Conservation (phyloP, 805 yeast species). For the Yarrowia yakushimensis region DNA sequence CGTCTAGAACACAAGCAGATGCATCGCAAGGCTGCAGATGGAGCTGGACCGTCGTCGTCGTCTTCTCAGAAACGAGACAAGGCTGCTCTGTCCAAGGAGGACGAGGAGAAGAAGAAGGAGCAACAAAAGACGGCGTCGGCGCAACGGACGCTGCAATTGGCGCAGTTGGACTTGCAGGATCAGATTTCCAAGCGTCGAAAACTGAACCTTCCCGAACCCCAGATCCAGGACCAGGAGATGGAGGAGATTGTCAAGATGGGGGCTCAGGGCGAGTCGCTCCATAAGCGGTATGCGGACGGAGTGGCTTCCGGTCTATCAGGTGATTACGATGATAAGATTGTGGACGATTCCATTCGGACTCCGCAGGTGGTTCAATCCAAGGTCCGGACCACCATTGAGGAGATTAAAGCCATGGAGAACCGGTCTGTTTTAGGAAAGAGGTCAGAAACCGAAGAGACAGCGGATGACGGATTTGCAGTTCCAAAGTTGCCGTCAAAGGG, state of each 20-base stretch:
- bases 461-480: neutral
- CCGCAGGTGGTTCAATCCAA: conserved; percentile 39
- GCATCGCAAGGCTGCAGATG: conserved; percentile 36
- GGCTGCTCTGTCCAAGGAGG: conserved; percentile 25
- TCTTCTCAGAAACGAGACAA: conserved; percentile 27
- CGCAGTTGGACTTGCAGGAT: conserved; percentile 32
- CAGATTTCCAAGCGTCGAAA: conserved; percentile 42
- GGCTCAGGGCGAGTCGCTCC: conserved; percentile 29
- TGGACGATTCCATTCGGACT: conserved; percentile 28
- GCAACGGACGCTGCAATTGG: conserved; percentile 35
- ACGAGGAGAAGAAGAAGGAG: conserved; percentile 32
- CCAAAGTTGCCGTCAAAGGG: neutral
- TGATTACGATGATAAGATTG: conserved; percentile 26
- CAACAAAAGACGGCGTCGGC: conserved; percentile 34
- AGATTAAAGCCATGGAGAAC: conserved; percentile 37
- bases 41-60: conserved; percentile 30
- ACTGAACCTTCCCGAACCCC: conserved; percentile 41
- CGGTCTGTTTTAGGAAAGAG: conserved; percentile 40
- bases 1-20: conserved; percentile 35
- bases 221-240: conserved; percentile 35
- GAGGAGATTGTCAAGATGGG: conserved; percentile 37
- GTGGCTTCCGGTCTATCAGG: conserved; percentile 27
- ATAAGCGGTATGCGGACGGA: conserved; percentile 29
- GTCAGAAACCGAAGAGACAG: neutral
- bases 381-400: conserved; percentile 38